These are phyloP conservation scores for Mallotus repandus DNA, from an alignment of 441 rosid genomes.

Conservation along the genomic window DNA sequence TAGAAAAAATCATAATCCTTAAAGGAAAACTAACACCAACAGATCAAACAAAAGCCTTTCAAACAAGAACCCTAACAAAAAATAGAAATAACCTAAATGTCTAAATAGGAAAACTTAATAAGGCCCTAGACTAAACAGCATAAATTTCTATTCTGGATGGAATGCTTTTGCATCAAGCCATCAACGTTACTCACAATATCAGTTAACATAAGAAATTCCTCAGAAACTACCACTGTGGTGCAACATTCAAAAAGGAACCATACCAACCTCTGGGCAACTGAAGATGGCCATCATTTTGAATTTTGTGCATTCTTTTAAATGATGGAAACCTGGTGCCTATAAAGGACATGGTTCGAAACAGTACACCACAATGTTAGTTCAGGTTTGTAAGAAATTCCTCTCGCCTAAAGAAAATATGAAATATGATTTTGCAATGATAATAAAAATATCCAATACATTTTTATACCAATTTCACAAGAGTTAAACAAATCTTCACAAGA, in stretches of 20 bases:
- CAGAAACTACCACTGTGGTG: not conserved
- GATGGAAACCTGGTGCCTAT: conserved; percentile 49
- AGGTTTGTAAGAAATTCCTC: conserved; percentile 8
- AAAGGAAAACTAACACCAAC: too few relatives aligned
- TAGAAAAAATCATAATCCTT: too few relatives aligned
- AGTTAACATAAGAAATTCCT: not conserved
- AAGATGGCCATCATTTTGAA: conserved; percentile 45
- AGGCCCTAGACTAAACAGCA: too few relatives aligned
- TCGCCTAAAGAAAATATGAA: conserved; percentile 6
- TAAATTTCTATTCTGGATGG: too few relatives aligned
- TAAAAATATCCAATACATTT: not conserved
- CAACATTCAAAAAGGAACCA: conserved; percentile 15
- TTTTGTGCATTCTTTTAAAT: conserved; percentile 38
- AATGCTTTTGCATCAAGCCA: too few relatives aligned
- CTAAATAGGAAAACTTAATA: too few relatives aligned
- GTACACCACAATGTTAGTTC: conserved; percentile 14
- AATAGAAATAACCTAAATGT: too few relatives aligned
- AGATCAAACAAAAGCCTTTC: too few relatives aligned
- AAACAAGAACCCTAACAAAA: too few relatives aligned
- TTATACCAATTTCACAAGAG: not conserved
- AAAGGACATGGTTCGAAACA: conserved; percentile 21
- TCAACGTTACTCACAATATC: not conserved
- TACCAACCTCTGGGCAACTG: conserved; percentile 54
- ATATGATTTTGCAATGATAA: not conserved
- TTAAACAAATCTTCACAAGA: too few relatives aligned